These are phyloP conservation scores for Hypoxylon sp. DNA, from an alignment of 2,329 filamentous ascomycete genomes.

Conservation along the genomic window DNA sequence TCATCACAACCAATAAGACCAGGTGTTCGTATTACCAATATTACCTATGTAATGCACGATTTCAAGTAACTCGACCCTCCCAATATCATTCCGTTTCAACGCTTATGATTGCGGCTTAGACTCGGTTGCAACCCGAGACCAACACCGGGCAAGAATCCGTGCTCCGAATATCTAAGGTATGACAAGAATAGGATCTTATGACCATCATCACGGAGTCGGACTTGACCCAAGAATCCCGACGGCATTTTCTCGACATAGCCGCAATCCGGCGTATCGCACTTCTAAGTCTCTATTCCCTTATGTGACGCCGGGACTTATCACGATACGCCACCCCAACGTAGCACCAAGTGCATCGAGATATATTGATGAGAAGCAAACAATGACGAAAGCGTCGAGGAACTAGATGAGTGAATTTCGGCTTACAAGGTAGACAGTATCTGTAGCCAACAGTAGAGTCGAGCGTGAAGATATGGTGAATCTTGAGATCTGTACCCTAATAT, in stretches of 20 bases:
- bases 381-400: too few species aligned
- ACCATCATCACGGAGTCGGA: slow-evolving; percentile 18
- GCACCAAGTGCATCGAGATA: too few species aligned
- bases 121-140: neutral
- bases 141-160: neutral
- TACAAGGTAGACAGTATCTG: too few species aligned
- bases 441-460: too few species aligned
- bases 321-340: neutral
- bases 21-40: too few species aligned
- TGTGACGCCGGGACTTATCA: neutral
- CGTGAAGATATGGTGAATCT: too few species aligned
- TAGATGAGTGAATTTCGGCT: too few species aligned
- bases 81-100: neutral
- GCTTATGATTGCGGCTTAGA: neutral
- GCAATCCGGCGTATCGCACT: neutral
- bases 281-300: neutral
- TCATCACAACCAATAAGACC: too few species aligned
- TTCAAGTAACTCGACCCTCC: neutral
- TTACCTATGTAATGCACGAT: neutral
- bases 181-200: neutral
- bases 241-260: neutral
- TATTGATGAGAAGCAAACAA: too few species aligned
- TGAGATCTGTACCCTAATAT: neutral
- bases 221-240: slow-evolving; percentile 7
- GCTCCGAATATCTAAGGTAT: neutral